These are phyloP conservation scores for Fusarium denticulatum DNA, from an alignment of 2,329 filamentous ascomycete species.

Conservation along the genomic window DNA sequence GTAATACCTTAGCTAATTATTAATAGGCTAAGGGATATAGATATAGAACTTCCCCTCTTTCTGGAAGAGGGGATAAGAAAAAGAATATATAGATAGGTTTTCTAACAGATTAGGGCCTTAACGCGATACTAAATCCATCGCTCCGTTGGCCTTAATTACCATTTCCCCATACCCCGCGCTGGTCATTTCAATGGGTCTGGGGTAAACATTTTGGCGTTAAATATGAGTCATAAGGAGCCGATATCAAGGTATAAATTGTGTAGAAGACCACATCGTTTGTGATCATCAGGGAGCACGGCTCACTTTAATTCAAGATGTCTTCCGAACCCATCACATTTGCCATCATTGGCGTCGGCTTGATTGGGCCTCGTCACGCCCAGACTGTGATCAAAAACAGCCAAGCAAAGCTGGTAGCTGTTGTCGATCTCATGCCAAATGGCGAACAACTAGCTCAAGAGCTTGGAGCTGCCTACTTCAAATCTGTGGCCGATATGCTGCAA, in stretches of 20 bases:
- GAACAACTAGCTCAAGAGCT: conserved; percentile 36
- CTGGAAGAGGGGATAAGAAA: too few relatives aligned
- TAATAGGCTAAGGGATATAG: too few relatives aligned
- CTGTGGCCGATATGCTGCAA: conserved; percentile 55
- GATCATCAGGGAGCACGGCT: neutral
- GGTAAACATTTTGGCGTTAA: conserved; percentile 27
- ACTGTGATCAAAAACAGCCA: conserved; percentile 38
- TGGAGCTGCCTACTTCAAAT: conserved; percentile 34
- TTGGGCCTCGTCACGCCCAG: conserved; percentile 47
- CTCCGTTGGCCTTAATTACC: neutral
- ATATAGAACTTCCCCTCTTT: too few relatives aligned
- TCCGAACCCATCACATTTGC: conserved; percentile 23
- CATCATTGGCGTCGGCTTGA: conserved; percentile 46
- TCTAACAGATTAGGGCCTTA: too few relatives aligned
- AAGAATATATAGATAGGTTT: too few relatives aligned
- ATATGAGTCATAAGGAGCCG: neutral
- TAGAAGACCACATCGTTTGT: neutral
- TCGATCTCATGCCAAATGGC: conserved; percentile 43
- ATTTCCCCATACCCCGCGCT: conserved; percentile 1
- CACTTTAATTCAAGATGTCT: conserved; percentile 5
- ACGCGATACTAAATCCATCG: neutral
- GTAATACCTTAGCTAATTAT: too few relatives aligned
- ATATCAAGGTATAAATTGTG: neutral
- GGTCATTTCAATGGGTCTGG: neutral
- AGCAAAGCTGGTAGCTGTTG: conserved; percentile 43